Percentiles rank a stretch among this genome's conserved stretches.
Evolutionary conservation across 495 filamentous ascomycete genomes (phyloP).

Genomic region (Schizothecium vesticola): DNA sequence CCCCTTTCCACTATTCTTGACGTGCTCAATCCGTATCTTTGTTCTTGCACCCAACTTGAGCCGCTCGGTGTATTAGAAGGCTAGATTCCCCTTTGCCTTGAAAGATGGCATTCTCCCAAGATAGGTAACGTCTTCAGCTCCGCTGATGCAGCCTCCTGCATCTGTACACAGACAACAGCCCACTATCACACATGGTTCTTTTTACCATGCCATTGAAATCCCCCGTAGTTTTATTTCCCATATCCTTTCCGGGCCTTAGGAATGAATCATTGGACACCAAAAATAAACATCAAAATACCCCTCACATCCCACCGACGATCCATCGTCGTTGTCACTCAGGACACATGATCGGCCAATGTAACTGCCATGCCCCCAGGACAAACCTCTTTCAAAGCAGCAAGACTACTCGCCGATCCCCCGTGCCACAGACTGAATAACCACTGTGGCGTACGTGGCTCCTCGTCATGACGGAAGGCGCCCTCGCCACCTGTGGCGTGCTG

Average conservation of each 20-base stretch:
- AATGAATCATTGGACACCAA: neutral
- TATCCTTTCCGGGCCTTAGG: too few relatives aligned
- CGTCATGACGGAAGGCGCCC: neutral
- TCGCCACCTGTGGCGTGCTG: neutral
- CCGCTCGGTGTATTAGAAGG: neutral
- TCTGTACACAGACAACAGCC: neutral
- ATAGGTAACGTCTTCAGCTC: neutral
- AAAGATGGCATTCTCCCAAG: neutral
- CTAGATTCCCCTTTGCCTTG: neutral
- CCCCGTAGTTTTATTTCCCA: too few relatives aligned
- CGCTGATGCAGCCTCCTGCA: neutral
- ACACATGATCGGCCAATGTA: neutral
- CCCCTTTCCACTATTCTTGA: neutral
- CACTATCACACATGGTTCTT: neutral
- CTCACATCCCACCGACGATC: neutral
- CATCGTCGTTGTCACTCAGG: neutral
- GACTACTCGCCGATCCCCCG: conserved; percentile 5
- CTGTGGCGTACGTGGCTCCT: neutral
- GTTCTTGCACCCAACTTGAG: neutral
- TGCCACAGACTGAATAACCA: neutral
- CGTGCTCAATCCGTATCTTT: neutral
- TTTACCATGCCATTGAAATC: neutral
- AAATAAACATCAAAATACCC: neutral
- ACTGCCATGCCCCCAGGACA: neutral
- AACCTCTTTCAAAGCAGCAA: neutral